A percentile compares a stretch with the other conserved stretches of the same genome.
These are phyloP conservation scores for Phytopythium cucurbitacearum DNA, from an alignment of 352 stramenopile species.

Conservation along the genomic window DNA sequence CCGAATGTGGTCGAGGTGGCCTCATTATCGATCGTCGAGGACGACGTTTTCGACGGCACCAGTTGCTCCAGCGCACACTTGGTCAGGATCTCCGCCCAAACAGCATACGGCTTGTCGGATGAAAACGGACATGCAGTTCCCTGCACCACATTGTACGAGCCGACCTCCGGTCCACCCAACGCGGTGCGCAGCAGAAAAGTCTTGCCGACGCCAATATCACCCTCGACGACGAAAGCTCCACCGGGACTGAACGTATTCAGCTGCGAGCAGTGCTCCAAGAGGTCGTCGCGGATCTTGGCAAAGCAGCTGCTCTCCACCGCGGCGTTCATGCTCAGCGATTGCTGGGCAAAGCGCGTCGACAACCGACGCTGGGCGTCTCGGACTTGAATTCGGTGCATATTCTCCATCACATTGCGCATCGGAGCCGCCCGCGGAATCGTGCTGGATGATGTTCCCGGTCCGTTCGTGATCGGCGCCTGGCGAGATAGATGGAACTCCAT, in stretches of 20 bases:
- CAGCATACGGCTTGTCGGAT: constrained; percentile 71
- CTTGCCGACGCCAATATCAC: constrained; percentile 83
- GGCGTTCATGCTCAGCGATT: constrained; percentile 29
- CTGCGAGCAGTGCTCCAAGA: constrained; percentile 63
- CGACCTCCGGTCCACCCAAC: constrained; percentile 40
- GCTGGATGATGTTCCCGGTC: background rate
- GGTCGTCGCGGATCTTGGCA: constrained; percentile 30
- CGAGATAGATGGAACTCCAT: constrained; percentile 67
- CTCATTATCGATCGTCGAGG: background rate
- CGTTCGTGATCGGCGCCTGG: constrained; percentile 4
- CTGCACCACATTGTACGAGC: constrained; percentile 53
- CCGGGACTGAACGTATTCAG: constrained; percentile 62
- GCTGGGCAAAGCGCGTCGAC: constrained; percentile 43
- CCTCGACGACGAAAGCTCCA: constrained; percentile 74
- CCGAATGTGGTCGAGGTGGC: background rate
- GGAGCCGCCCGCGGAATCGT: constrained; percentile 24
- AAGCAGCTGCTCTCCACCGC: constrained; percentile 74
- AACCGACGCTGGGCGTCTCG: constrained; percentile 68
- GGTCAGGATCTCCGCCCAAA: constrained; percentile 77
- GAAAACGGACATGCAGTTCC: constrained; percentile 72
- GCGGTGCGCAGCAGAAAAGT: constrained; percentile 68
- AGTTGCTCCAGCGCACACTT: constrained; percentile 44
- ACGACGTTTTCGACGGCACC: background rate
- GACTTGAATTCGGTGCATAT: constrained; percentile 84
- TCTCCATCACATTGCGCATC: constrained; percentile 80